phyloP scores from a whole-genome alignment of 2,329 filamentous ascomycete species.

The Colletotrichum eremochloae region DNA sequence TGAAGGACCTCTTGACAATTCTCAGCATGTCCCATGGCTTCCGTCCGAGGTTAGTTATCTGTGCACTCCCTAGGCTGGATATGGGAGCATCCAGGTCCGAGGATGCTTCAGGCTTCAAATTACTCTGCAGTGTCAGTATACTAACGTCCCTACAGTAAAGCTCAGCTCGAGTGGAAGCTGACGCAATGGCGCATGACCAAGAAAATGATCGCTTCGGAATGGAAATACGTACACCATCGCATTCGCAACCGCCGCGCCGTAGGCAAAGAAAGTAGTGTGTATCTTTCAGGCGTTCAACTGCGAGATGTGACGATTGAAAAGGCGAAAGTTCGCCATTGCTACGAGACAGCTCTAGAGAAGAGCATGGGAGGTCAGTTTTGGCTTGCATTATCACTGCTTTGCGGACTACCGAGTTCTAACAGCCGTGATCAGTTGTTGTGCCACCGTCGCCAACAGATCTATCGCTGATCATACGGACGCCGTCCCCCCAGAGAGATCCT shows the following conservation, averaged over 20 bases:
- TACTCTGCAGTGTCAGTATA: background rate
- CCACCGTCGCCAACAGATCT: background rate
- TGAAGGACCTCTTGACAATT: background rate
- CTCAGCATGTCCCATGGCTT: background rate
- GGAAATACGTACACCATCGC: background rate
- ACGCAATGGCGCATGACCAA: conserved; percentile 18
- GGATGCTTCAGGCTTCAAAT: background rate
- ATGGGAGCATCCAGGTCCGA: background rate
- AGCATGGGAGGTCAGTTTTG: background rate
- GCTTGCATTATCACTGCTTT: background rate
- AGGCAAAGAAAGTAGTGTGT: conserved; percentile 1
- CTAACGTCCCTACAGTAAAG: background rate
- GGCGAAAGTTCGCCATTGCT: background rate
- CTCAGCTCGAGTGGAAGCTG: conserved; percentile 9
- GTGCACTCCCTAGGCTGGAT: background rate
- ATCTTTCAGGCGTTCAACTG: conserved; percentile 8
- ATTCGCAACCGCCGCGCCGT: background rate
- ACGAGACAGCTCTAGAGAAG: conserved; percentile 2
- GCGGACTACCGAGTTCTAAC: background rate
- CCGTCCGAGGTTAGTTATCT: background rate
- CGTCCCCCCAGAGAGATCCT: background rate
- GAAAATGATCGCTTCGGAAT: background rate
- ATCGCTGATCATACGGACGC: background rate
- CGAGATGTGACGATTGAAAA: rapidly evolving
- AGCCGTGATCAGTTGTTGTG: background rate